These are phyloP conservation scores for Pyrenochaeta sp. DNA, from an alignment of 2,329 filamentous ascomycete species.

Conservation along the genomic window DNA sequence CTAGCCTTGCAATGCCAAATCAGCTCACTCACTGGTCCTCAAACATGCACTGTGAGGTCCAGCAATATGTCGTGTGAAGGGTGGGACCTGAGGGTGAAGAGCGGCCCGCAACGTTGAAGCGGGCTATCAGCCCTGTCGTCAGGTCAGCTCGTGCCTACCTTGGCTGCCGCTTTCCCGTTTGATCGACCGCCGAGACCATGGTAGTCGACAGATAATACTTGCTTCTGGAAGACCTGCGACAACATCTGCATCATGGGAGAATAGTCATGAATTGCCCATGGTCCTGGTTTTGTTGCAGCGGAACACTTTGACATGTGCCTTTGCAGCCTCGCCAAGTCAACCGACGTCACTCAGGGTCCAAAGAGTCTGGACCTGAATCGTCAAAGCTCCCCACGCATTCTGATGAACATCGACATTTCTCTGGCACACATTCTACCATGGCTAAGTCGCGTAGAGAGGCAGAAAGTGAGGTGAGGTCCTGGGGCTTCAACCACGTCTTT, in stretches of 20 bases:
- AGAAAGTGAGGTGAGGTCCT: constrained; percentile 70
- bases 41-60: neutral
- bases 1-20: neutral
- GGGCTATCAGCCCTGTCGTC: constrained; percentile 18
- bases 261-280: constrained; percentile 1
- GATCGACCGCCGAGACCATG: constrained; percentile 27
- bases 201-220: constrained; percentile 4
- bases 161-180: constrained; percentile 34
- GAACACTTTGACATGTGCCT: constrained; percentile 7
- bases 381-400: neutral
- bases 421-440: constrained; percentile 26
- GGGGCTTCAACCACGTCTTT: constrained; percentile 75
- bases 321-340: constrained; percentile 16
- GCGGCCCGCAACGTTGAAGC: constrained; percentile 27
- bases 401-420: neutral
- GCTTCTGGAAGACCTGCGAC: constrained; percentile 9
- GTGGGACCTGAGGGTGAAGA: constrained; percentile 17
- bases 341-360: constrained; percentile 31
- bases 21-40: constrained; percentile 1
- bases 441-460: constrained; percentile 56
- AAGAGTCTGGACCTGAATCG: neutral
- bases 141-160: constrained; percentile 26
- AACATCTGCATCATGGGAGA: neutral
- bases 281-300: constrained; percentile 8
- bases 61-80: constrained; percentile 1